Conservation (phyloP, 23 red algal species). For the Agarophyton chilense region DNA sequence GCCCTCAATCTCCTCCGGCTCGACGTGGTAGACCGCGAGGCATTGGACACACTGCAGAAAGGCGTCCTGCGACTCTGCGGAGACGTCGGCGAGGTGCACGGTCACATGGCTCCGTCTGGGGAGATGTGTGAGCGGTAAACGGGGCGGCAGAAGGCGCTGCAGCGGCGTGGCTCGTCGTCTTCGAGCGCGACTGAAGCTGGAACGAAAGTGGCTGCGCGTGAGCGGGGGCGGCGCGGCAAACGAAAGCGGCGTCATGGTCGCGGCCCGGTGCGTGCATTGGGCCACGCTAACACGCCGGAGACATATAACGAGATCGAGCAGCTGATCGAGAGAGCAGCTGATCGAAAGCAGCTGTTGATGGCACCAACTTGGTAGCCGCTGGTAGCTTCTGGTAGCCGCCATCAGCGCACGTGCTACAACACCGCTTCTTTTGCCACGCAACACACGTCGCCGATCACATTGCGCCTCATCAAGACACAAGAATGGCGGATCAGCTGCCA, state of each 20-base stretch:
- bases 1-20: conserved; percentile 72
- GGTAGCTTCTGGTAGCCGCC: too few relatives aligned
- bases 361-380: too few relatives aligned
- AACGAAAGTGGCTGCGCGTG: not conserved
- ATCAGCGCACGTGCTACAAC: too few relatives aligned
- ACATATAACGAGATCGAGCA: not conserved
- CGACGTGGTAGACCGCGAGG: conserved; percentile 66
- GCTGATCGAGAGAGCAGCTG: too few relatives aligned
- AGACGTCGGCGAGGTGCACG: not conserved
- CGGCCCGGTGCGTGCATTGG: not conserved
- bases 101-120: not conserved
- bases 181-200: not conserved
- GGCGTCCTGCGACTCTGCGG: not conserved
- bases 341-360: too few relatives aligned
- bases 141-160: not conserved
- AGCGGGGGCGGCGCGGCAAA: conserved; percentile 12
- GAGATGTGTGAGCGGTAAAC: not conserved
- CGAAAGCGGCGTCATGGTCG: not conserved
- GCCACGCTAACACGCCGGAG: not conserved
- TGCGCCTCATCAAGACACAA: not conserved
- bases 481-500: not conserved
- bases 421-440: too few relatives aligned
- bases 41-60: conserved; percentile 75
- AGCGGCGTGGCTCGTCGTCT: not conserved
- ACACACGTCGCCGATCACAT: not conserved